phyloP scores from a whole-genome alignment of 352 stramenopile species.

The Globisporangium emineosum region DNA sequence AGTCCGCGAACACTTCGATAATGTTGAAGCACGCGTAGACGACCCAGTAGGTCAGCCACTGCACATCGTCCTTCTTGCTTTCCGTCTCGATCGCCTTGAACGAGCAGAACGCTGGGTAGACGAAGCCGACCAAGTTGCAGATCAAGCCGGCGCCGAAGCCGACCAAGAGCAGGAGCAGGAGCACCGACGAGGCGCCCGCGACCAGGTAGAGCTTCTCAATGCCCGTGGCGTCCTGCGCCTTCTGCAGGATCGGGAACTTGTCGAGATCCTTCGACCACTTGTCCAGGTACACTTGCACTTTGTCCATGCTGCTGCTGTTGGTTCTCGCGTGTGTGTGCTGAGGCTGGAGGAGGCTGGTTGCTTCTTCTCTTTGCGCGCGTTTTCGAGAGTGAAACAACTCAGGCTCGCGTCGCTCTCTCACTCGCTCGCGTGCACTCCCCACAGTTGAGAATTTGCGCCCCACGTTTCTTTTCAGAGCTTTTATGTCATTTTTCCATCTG shows the following conservation, averaged over 20 bases:
- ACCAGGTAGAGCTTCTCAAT: constrained; percentile 90
- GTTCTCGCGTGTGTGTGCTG: background rate
- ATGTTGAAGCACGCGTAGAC: constrained; percentile 97
- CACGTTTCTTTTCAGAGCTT: constrained; percentile 12
- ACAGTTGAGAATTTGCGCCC: constrained; percentile 17
- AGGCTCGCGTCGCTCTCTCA: constrained; percentile 1
- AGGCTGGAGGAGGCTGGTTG: constrained; percentile 3
- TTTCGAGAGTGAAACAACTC: constrained; percentile 18
- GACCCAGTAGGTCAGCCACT: constrained; percentile 98
- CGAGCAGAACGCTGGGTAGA: constrained; percentile 79
- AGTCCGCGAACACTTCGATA: constrained; percentile 95
- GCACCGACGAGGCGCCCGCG: constrained; percentile 43
- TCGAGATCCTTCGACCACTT: constrained; percentile 87
- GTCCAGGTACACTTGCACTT: constrained; percentile 80
- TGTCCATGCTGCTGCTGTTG: constrained; percentile 51
- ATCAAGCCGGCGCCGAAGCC: constrained; percentile 85
- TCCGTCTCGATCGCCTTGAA: constrained; percentile 85
- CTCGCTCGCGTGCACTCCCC: constrained; percentile 1
- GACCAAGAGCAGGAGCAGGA: constrained; percentile 79
- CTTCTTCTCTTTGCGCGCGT: constrained; percentile 9
- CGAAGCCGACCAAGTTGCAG: constrained; percentile 81
- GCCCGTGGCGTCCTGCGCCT: constrained; percentile 76
- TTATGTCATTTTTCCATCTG: constrained; percentile 10
- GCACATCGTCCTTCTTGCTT: constrained; percentile 79
- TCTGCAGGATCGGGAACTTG: constrained; percentile 74